Evolutionary conservation across 2,329 filamentous ascomycete species (phyloP).

Genomic region (Clathrospora elynae): DNA sequence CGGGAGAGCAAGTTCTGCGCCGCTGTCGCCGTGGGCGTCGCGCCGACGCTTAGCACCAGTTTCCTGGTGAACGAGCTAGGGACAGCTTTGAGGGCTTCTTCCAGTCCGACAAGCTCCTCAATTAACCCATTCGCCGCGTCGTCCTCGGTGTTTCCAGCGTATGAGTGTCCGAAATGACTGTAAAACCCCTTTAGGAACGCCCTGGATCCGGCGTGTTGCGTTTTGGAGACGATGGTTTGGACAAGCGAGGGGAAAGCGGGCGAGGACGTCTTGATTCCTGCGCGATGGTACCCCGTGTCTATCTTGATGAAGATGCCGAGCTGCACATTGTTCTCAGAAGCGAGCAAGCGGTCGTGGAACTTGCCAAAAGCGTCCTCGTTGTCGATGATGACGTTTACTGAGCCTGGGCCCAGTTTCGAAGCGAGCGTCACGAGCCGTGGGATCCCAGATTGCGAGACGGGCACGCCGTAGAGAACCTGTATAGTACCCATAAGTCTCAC

Average conservation of each 20-base stretch:
- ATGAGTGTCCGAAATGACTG: conserved; percentile 74
- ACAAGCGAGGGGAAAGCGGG: conserved; percentile 56
- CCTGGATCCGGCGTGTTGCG: conserved; percentile 17
- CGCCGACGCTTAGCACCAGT: conserved; percentile 70
- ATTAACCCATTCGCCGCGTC: conserved; percentile 65
- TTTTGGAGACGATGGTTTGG: conserved; percentile 48
- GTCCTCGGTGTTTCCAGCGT: conserved; percentile 59
- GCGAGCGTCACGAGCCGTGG: conserved; percentile 64
- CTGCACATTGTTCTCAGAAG: conserved; percentile 30
- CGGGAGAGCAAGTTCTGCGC: conserved; percentile 62
- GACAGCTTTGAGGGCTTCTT: conserved; percentile 53
- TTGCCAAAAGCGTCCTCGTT: conserved; percentile 59
- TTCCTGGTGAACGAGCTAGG: conserved; percentile 38
- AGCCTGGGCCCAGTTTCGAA: conserved; percentile 57
- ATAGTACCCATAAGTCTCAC: neutral
- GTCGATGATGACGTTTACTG: conserved; percentile 71
- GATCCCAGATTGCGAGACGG: conserved; percentile 65
- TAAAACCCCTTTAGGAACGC: conserved; percentile 67
- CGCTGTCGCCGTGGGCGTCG: conserved; percentile 73
- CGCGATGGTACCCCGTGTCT: conserved; percentile 73
- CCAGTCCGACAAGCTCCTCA: conserved; percentile 63
- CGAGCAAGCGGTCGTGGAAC: conserved; percentile 42
- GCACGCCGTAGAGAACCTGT: conserved; percentile 73
- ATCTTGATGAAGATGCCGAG: conserved; percentile 73
- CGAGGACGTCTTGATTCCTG: conserved; percentile 65